These are phyloP conservation scores for Aspergillus ustus DNA, from an alignment of 2,329 filamentous ascomycete genomes.

Conservation along the genomic window DNA sequence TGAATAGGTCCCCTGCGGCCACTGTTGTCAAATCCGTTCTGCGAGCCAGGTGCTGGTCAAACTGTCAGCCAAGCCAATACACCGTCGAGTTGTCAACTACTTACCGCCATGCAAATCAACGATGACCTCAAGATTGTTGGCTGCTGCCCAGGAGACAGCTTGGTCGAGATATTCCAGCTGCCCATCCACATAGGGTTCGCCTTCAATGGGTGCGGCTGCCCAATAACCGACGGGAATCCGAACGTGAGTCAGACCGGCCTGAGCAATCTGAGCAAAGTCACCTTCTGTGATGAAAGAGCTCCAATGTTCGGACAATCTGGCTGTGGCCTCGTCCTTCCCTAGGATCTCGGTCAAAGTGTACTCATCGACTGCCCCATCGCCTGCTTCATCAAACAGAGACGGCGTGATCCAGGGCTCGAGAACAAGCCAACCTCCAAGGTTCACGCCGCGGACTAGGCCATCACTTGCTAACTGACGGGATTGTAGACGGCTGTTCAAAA, in stretches of 20 bases:
- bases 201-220: conserved; percentile 59
- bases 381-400: conserved; percentile 59
- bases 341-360: conserved; percentile 57
- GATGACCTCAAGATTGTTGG: conserved; percentile 65
- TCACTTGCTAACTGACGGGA: conserved; percentile 43
- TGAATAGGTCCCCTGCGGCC: conserved; percentile 51
- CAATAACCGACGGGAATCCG: conserved; percentile 71
- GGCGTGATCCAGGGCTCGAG: conserved; percentile 69
- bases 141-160: conserved; percentile 63
- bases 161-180: conserved; percentile 62
- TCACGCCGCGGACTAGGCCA: conserved; percentile 66
- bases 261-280: conserved; percentile 62
- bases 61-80: conserved; percentile 9
- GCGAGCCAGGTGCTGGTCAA: conserved; percentile 59
- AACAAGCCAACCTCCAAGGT: conserved; percentile 68
- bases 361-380: conserved; percentile 60
- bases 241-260: conserved; percentile 64
- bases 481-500: conserved; percentile 29
- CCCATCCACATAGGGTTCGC: conserved; percentile 66
- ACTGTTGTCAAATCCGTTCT: conserved; percentile 72
- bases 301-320: conserved; percentile 61
- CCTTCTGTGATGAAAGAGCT: conserved; percentile 59
- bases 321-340: conserved; percentile 54
- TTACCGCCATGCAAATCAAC: conserved; percentile 70
- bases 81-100: conserved; percentile 20